These are phyloP conservation scores for Cryptococcus maquisensis DNA, from an alignment of 1,284 basidiomycete genomes.

Conservation along the genomic window DNA sequence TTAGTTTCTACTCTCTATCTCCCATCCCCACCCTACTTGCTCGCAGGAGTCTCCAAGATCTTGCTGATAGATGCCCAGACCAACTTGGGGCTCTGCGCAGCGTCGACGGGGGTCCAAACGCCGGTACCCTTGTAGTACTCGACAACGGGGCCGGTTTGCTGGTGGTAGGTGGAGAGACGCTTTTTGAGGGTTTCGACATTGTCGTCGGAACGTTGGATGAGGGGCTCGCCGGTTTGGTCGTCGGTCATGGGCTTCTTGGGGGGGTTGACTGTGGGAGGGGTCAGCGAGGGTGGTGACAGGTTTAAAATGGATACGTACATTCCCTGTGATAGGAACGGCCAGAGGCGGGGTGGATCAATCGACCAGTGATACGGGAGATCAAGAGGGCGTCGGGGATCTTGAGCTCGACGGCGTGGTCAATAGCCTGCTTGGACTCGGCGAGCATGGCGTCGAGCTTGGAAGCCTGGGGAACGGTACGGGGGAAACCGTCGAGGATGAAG, in stretches of 20 bases:
- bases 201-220: slow-evolving; percentile 88
- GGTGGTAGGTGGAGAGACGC: slow-evolving; percentile 79
- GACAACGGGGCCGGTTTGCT: slow-evolving; percentile 90
- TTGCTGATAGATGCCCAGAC: slow-evolving; percentile 19
- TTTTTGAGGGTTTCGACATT: slow-evolving; percentile 90
- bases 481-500: slow-evolving; percentile 98
- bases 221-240: slow-evolving; percentile 90
- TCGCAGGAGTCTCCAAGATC: slow-evolving; percentile 13
- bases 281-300: not conserved
- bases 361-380: slow-evolving; percentile 94
- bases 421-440: slow-evolving; percentile 68
- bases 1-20: not conserved
- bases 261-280: slow-evolving; percentile 61
- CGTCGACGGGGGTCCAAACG: slow-evolving; percentile 85
- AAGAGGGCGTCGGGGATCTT: slow-evolving; percentile 90
- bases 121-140: slow-evolving; percentile 92
- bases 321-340: slow-evolving; percentile 93
- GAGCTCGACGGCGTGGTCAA: slow-evolving; percentile 89
- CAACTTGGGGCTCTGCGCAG: slow-evolving; percentile 82
- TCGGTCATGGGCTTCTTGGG: slow-evolving; percentile 93
- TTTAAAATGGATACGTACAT: slow-evolving; percentile 59
- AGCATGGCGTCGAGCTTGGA: slow-evolving; percentile 96
- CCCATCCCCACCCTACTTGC: not conserved
- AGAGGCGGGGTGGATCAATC: slow-evolving; percentile 83
- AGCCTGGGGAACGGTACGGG: slow-evolving; percentile 92